These are phyloP conservation scores for Effrenium voratum DNA, from an alignment of 73 alveolate species.

Conservation along the genomic window DNA sequence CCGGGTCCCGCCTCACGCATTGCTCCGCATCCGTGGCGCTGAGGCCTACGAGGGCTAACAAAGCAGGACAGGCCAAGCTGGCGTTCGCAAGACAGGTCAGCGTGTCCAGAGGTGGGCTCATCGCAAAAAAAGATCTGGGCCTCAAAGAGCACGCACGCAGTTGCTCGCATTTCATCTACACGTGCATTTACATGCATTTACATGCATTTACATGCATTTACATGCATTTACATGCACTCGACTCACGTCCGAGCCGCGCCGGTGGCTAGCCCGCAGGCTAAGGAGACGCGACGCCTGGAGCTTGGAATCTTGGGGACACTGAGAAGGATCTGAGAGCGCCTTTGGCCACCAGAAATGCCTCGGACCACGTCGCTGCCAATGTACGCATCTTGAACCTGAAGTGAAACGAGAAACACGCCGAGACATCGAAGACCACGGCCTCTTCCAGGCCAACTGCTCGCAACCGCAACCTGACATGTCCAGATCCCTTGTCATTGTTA, in stretches of 20 bases:
- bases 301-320: not conserved
- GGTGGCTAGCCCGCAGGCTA: constrained; percentile 40
- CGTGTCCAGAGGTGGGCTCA: constrained; percentile 8
- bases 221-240: no score
- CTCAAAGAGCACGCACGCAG: not conserved
- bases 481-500: not conserved
- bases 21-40: constrained; percentile 44
- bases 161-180: no score
- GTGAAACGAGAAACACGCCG: not conserved
- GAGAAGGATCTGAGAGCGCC: not conserved
- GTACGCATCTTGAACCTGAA: constrained; percentile 3
- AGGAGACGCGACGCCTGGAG: constrained; percentile 11
- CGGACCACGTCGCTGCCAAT: constrained; percentile 26
- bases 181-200: no score
- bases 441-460: constrained; percentile 22
- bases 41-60: not conserved
- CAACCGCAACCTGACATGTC: constrained; percentile 4
- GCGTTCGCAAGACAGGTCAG: not conserved
- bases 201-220: no score
- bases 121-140: constrained; percentile 36
- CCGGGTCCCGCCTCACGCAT: not conserved
- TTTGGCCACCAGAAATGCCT: constrained; percentile 29
- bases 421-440: not conserved
- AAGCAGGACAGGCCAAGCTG: not conserved
- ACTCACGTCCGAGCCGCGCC: no score